Conservation (phyloP, 176 grass and related monocot species). For the Poa pratensis region DNA sequence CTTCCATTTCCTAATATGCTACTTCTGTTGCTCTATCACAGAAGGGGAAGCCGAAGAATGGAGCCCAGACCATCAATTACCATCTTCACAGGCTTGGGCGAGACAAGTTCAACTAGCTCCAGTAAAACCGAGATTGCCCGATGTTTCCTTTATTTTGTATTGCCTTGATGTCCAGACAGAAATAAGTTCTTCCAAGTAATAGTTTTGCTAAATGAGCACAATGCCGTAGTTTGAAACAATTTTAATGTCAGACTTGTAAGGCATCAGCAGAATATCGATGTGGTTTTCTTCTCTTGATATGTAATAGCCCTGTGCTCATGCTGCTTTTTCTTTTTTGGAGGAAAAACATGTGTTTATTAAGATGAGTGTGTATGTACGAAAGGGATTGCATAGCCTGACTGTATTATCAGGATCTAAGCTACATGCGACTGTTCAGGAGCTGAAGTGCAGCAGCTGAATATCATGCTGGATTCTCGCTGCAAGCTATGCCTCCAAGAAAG, state of each 20-base stretch:
- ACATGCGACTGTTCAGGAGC: too few relatives aligned
- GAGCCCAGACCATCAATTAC: slow-evolving; percentile 73
- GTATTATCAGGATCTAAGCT: too few relatives aligned
- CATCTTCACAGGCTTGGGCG: slow-evolving; percentile 76
- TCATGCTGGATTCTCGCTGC: not conserved
- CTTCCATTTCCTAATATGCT: not conserved
- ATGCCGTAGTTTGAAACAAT: not conserved
- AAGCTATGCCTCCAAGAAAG: not conserved
- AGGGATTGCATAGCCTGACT: too few relatives aligned
- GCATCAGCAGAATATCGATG: not conserved
- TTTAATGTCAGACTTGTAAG: slow-evolving; percentile 19
- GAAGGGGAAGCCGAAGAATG: slow-evolving; percentile 74
- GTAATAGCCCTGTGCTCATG: not conserved
- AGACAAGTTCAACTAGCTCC: slow-evolving; percentile 59
- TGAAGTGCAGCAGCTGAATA: not conserved
- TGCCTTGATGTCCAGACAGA: not conserved
- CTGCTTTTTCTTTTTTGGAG: not conserved
- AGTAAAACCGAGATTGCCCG: not conserved
- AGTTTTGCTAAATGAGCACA: slow-evolving; percentile 13
- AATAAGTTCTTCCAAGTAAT: slow-evolving; percentile 16
- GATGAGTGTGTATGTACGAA: not conserved
- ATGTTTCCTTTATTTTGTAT: slow-evolving; percentile 22
- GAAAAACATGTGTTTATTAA: not conserved
- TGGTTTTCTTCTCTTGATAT: not conserved
- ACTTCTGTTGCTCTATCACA: slow-evolving; percentile 31